A percentile compares a stretch with the other conserved stretches of the same genome.
phyloP scores from a whole-genome alignment of 148 eudicot species.

The Rhododendron griersonianum region DNA sequence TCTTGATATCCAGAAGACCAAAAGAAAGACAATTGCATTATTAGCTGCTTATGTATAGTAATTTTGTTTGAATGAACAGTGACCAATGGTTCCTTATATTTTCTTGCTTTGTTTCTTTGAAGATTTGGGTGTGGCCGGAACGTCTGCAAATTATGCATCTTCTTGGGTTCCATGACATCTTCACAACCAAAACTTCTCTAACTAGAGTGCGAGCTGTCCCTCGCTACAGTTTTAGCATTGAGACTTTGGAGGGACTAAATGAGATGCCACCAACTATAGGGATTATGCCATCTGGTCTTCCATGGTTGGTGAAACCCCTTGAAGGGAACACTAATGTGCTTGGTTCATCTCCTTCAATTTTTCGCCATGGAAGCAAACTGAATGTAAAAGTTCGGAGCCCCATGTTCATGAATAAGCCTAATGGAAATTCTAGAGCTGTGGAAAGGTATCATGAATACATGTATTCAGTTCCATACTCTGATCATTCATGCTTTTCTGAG shows the following conservation, averaged over 20 bases:
- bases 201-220: slow-evolving; percentile 79
- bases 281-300: slow-evolving; percentile 85
- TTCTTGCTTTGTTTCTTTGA: slow-evolving; percentile 10
- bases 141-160: slow-evolving; percentile 75
- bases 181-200: slow-evolving; percentile 56
- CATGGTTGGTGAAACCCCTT: slow-evolving; percentile 46
- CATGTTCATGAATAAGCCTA: neutral
- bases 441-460: slow-evolving; percentile 47
- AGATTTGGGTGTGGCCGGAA: slow-evolving; percentile 96
- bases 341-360: slow-evolving; percentile 22
- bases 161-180: slow-evolving; percentile 56
- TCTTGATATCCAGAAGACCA: neutral
- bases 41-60: neutral
- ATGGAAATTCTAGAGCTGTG: slow-evolving; percentile 28
- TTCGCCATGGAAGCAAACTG: slow-evolving; percentile 7
- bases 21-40: neutral
- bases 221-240: slow-evolving; percentile 65
- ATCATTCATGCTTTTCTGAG: slow-evolving; percentile 67
- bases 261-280: slow-evolving; percentile 59
- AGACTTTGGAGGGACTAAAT: slow-evolving; percentile 70
- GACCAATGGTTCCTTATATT: neutral
- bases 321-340: slow-evolving; percentile 15
- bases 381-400: slow-evolving; percentile 6
- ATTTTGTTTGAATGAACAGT: neutral
- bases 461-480: slow-evolving; percentile 71